These are phyloP conservation scores for Aspergillus tamarii DNA, from an alignment of 2,329 filamentous ascomycete genomes.

Conservation along the genomic window DNA sequence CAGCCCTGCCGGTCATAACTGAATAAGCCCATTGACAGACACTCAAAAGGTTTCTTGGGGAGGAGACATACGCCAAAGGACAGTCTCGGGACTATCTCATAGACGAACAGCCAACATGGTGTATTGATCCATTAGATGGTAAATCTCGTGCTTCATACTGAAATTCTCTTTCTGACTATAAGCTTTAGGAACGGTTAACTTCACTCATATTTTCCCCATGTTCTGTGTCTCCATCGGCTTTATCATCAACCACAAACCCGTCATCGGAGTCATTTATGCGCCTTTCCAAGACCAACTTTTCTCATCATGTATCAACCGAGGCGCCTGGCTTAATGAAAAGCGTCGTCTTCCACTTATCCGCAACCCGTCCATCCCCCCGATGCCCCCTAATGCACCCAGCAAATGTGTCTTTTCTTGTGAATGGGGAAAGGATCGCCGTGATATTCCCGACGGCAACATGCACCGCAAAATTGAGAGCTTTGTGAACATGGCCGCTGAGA, in stretches of 20 bases:
- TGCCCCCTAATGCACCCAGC: constrained; percentile 66
- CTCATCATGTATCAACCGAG: constrained; percentile 66
- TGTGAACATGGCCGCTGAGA: constrained; percentile 72
- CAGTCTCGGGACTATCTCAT: constrained; percentile 71
- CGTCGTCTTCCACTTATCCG: constrained; percentile 65
- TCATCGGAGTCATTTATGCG: constrained; percentile 73
- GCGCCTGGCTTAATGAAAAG: constrained; percentile 70
- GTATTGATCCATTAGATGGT: constrained; percentile 76
- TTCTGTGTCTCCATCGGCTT: constrained; percentile 80
- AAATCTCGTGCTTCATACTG: constrained; percentile 10
- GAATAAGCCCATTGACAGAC: neutral
- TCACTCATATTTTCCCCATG: constrained; percentile 78
- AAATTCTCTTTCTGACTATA: neutral
- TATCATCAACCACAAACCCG: constrained; percentile 60
- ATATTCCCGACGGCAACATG: constrained; percentile 68
- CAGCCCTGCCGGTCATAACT: neutral
- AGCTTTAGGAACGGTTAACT: constrained; percentile 69
- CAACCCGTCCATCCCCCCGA: constrained; percentile 61
- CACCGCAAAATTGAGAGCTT: constrained; percentile 74
- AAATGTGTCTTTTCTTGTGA: constrained; percentile 75
- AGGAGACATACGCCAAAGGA: constrained; percentile 74
- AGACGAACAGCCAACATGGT: constrained; percentile 68
- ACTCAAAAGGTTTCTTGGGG: constrained; percentile 68
- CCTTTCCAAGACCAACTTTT: constrained; percentile 72
- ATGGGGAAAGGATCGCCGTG: constrained; percentile 77